phyloP scores from a whole-genome alignment of 495 filamentous ascomycete genomes.

The Aspergillus asperescens region DNA sequence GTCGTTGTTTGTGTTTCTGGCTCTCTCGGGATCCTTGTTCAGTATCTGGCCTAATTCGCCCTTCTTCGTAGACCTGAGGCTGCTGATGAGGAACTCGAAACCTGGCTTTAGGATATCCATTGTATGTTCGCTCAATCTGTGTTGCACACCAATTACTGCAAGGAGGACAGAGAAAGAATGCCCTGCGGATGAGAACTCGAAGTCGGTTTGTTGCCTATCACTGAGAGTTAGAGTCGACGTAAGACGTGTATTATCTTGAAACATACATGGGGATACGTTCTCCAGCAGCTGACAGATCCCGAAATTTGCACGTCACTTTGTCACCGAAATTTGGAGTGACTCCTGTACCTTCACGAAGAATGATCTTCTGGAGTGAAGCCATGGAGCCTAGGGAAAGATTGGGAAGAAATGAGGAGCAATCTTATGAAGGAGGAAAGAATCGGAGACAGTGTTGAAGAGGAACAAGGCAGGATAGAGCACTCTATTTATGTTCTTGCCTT shows the following conservation, averaged over 20 bases:
- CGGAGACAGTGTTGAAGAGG: background rate
- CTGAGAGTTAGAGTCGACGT: background rate
- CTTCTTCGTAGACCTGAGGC: too few relatives aligned
- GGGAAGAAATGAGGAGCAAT: background rate
- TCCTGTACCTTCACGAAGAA: background rate
- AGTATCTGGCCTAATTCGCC: too few relatives aligned
- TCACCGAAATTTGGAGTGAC: background rate
- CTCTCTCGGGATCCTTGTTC: too few relatives aligned
- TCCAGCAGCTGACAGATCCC: background rate
- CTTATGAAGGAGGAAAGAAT: background rate
- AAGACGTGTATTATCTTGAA: background rate
- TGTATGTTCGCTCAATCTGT: too few relatives aligned
- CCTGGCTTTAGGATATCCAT: too few relatives aligned
- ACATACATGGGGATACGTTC: background rate
- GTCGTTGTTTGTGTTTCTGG: too few relatives aligned
- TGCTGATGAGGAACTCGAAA: too few relatives aligned
- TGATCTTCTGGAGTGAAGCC: background rate
- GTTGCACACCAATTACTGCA: too few relatives aligned
- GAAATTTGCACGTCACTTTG: background rate
- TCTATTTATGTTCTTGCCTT: background rate
- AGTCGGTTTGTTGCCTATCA: background rate
- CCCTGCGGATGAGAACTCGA: too few relatives aligned
- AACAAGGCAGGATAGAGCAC: background rate
- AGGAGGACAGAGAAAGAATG: too few relatives aligned
- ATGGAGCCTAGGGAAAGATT: background rate